Evolutionary conservation across 225 moss, liverwort and hornwort species (phyloP).

Genomic region (Pleurozium schreberi): DNA sequence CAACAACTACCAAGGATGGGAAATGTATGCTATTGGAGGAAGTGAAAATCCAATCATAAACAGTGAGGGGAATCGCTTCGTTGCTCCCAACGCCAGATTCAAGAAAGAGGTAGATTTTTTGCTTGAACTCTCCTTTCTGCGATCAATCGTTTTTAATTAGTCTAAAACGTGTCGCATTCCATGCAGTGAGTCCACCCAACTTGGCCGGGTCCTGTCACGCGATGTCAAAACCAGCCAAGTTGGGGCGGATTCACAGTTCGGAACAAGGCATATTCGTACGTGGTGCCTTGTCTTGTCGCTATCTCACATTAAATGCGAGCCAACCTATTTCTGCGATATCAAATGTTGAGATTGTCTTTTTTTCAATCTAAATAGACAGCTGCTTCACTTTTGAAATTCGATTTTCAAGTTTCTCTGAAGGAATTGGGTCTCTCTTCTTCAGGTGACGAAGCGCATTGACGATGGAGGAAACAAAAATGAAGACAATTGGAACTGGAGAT

Average conservation of each 20-base stretch:
- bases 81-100: constrained; percentile 20
- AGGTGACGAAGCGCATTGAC: constrained; percentile 51
- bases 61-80: constrained; percentile 60
- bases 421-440: not conserved
- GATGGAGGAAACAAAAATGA: constrained; percentile 16
- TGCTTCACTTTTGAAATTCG: not conserved
- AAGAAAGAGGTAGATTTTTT: constrained; percentile 10
- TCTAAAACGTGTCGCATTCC: not conserved
- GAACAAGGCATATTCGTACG: not conserved
- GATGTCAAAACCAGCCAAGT: not conserved
- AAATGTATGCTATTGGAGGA: constrained; percentile 66
- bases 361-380: too few relatives aligned
- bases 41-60: constrained; percentile 58
- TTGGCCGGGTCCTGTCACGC: not conserved
- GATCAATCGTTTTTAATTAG: not conserved
- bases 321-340: not conserved
- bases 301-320: not conserved
- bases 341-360: not conserved
- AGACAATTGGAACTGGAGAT: constrained; percentile 43
- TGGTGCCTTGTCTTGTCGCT: not conserved
- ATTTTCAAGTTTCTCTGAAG: not conserved
- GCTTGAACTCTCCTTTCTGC: not conserved
- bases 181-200: not conserved
- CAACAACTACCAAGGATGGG: constrained; percentile 60
- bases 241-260: not conserved